Evolutionary conservation across 305 asterid species (phyloP).

Genomic region (Fraxinus velutina): DNA sequence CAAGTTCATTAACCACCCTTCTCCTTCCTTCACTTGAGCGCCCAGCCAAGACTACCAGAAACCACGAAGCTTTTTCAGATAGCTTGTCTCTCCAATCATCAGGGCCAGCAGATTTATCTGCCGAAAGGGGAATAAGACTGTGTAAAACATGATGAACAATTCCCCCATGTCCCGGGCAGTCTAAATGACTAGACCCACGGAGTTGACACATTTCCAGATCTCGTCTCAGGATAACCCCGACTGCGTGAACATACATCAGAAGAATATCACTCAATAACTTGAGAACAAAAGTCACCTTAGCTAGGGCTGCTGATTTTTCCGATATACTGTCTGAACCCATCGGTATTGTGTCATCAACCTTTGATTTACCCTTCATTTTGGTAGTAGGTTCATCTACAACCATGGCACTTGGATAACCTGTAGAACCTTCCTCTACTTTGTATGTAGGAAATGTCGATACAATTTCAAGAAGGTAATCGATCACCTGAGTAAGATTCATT

Average conservation of each 20-base stretch:
- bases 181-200: constrained; percentile 60
- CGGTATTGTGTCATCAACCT: constrained; percentile 69
- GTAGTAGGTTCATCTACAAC: constrained; percentile 76
- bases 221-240: constrained; percentile 82
- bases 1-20: constrained; percentile 88
- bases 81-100: constrained; percentile 97
- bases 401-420: constrained; percentile 66
- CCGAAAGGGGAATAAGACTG: constrained; percentile 75
- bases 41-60: constrained; percentile 93
- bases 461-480: constrained; percentile 91
- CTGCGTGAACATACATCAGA: constrained; percentile 89
- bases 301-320: constrained; percentile 77
- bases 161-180: constrained; percentile 69
- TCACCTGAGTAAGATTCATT: constrained; percentile 76
- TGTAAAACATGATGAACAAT: constrained; percentile 84
- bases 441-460: constrained; percentile 61
- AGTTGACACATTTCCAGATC: constrained; percentile 78
- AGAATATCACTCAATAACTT: constrained; percentile 90
- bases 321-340: constrained; percentile 52
- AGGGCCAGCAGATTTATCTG: constrained; percentile 77
- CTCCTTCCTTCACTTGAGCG: constrained; percentile 97
- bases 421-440: constrained; percentile 37
- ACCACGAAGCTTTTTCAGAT: constrained; percentile 95
- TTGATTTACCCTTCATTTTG: constrained; percentile 88
- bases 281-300: constrained; percentile 87